Base-by-base conservation (phyloP, 2,329 filamentous ascomycete genomes). In the Hymenoscyphus albidus region DNA sequence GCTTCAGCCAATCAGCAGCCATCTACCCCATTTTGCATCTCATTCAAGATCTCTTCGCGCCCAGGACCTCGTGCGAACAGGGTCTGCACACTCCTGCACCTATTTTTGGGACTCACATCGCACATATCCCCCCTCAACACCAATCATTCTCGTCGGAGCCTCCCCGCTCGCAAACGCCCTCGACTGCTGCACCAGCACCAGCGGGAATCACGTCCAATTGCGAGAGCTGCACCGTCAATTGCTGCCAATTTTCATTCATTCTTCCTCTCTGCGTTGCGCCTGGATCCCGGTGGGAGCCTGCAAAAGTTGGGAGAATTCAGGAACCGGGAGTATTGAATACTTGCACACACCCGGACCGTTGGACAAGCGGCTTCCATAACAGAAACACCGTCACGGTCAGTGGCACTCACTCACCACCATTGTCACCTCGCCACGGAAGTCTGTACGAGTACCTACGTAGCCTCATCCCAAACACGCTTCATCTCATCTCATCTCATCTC, bases 171-270 rank as follows among this genome's bases (percentile, higher is more conserved):
- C 71, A 73, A 63, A 65, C 62, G 59, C 62, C 60, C 9, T 54
- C 48, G 18, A 54, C 48, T 54, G 48, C 48, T 54, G 48, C 48
- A 54, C 48, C 22, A 18, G 35, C 35, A 18, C 22, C 48, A 27
- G 70, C 70, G 68, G 71, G 70, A 70, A 71, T 71, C 70, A 71
- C 72, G 64, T 67, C 69, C 66, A 68, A 68, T 71, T 65, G 44
- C 12, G 27, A n/a, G 42, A 13, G 40, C 31, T 44, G 35, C 58
- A 18, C 51, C 16, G 56, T 58, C 59, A 65, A 65, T 62, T 2
- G 18, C 18, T 51, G 7, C n/a, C 44, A 48, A 48, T 48, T 48
- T 18, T 18, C 42, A 10, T 48, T 27, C 27, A 27, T 27, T 27
- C 27, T 27, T 27, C 27, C 27, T 27, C 27, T 27, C 64, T 35